Percentiles rank a stretch among this genome's conserved stretches.
phyloP scores from a whole-genome alignment of 352 stramenopile species.

The Pythium phragmitis region DNA sequence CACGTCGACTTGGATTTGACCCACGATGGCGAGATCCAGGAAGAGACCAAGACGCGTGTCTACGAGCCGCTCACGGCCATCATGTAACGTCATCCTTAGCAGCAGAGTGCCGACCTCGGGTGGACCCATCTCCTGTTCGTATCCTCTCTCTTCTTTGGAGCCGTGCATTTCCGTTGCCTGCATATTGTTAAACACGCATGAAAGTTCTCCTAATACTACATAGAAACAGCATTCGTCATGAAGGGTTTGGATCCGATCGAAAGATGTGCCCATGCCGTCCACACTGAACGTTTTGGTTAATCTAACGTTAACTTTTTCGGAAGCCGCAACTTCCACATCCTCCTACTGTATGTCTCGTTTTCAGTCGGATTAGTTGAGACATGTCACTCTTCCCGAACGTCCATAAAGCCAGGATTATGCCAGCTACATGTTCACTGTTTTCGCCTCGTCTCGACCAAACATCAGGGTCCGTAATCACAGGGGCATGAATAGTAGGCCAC shows the following conservation, averaged over 20 bases:
- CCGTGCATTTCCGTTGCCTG: not conserved
- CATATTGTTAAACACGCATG: too few species aligned
- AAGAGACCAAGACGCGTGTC: constrained; percentile 43
- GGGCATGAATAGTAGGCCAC: not conserved
- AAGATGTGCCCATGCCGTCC: too few species aligned
- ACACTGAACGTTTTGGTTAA: not conserved
- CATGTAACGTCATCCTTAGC: constrained; percentile 39
- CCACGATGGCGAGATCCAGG: constrained; percentile 28
- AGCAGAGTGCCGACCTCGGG: not conserved
- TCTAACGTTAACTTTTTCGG: not conserved
- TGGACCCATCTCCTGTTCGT: not conserved
- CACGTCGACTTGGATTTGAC: constrained; percentile 75
- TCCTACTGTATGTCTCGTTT: constrained; percentile 16
- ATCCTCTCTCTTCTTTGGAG: not conserved
- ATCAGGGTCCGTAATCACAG: constrained; percentile 9
- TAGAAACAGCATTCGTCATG: too few species aligned
- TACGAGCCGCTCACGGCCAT: constrained; percentile 59
- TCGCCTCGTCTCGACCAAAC: not conserved
- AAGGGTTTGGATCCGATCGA: too few species aligned
- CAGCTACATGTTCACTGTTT: not conserved
- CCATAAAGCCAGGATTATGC: constrained; percentile 12
- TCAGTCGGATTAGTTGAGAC: constrained; percentile 22
- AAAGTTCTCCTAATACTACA: too few species aligned
- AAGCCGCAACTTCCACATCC: constrained; percentile 88
- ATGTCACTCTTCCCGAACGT: constrained; percentile 14